Conservation (phyloP, 352 stramenopile genomes). For the Phytophthora tubulina region DNA sequence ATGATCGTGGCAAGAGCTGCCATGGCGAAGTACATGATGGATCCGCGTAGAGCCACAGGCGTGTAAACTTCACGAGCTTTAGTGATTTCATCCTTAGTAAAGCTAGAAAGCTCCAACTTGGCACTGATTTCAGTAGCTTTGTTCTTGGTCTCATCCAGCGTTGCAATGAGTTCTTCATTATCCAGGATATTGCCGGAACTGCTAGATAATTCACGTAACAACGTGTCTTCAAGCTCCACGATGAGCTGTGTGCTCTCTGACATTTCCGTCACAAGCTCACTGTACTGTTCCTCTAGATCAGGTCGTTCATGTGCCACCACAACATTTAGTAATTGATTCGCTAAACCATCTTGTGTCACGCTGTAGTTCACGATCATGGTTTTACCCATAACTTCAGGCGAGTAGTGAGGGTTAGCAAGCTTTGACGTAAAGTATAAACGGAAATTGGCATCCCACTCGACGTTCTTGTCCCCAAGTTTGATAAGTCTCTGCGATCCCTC, state of each 20-base stretch:
- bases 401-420: constrained; percentile 95
- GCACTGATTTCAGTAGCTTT: constrained; percentile 95
- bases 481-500: constrained; percentile 93
- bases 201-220: constrained; percentile 92
- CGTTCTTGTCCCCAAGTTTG: constrained; percentile 94
- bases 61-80: constrained; percentile 92
- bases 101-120: constrained; percentile 93
- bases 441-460: constrained; percentile 95
- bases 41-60: constrained; percentile 92
- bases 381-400: constrained; percentile 96
- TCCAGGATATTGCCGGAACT: constrained; percentile 95
- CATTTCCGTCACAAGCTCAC: constrained; percentile 93
- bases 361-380: constrained; percentile 98
- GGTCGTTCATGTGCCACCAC: constrained; percentile 94
- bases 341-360: constrained; percentile 93
- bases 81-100: constrained; percentile 96
- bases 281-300: constrained; percentile 95
- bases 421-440: constrained; percentile 96
- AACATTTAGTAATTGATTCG: constrained; percentile 95
- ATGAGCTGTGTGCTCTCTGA: constrained; percentile 94
- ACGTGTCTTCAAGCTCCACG: constrained; percentile 93
- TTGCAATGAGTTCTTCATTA: constrained; percentile 95
- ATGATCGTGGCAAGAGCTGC: constrained; percentile 93
- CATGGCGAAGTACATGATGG: constrained; percentile 96
- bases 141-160: constrained; percentile 95